phyloP scores from a whole-genome alignment of 805 yeast species.

The Candida michaelii region DNA sequence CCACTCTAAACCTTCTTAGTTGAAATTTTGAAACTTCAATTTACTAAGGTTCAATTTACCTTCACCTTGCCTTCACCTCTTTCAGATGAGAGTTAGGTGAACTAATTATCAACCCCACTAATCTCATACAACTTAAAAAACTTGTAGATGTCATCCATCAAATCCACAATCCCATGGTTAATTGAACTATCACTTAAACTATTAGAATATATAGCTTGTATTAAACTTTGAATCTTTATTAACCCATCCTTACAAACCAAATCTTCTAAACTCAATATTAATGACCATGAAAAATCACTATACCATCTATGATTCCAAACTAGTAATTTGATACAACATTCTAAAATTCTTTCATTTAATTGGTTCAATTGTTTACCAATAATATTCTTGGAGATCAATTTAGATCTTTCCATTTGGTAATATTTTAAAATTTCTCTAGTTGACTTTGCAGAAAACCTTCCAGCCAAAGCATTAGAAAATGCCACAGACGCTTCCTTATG shows the following conservation, averaged over 20 bases:
- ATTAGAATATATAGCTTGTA: constrained; percentile 61
- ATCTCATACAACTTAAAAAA: constrained; percentile 47
- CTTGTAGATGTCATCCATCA: constrained; percentile 52
- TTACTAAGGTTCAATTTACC: no score
- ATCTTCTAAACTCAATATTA: constrained; percentile 56
- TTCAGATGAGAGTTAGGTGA: not conserved
- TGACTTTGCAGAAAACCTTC: constrained; percentile 79
- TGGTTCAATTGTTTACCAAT: constrained; percentile 35
- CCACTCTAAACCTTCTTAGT: no score
- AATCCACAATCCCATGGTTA: constrained; percentile 55
- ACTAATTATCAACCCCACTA: constrained; percentile 42
- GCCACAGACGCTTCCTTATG: constrained; percentile 85
- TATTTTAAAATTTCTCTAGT: constrained; percentile 70
- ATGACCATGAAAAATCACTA: constrained; percentile 76
- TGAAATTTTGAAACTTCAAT: no score
- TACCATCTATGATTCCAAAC: constrained; percentile 99
- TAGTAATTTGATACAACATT: constrained; percentile 68
- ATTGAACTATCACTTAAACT: constrained; percentile 16
- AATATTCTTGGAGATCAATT: constrained; percentile 31
- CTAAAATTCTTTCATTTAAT: constrained; percentile 60
- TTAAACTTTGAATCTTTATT: constrained; percentile 70
- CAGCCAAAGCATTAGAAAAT: constrained; percentile 65
- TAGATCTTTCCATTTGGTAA: constrained; percentile 52
- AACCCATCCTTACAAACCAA: constrained; percentile 76
- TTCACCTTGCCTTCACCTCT: no score